These are phyloP conservation scores for Colletotrichum camelliae DNA, from an alignment of 2,329 filamentous ascomycete species.

Conservation along the genomic window DNA sequence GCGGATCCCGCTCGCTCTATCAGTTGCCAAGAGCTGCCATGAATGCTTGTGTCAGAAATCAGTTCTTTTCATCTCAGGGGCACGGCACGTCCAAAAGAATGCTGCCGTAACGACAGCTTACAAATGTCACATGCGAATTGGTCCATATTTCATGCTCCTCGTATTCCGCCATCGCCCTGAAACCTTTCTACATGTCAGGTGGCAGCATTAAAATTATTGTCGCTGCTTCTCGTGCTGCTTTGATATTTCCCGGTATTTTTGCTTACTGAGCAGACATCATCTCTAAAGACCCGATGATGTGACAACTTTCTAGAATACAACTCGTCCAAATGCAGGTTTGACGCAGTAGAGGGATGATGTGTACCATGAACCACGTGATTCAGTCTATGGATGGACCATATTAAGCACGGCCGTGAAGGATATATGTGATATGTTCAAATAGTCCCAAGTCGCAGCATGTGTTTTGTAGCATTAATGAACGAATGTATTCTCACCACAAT, in stretches of 20 bases:
- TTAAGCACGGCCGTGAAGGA: neutral
- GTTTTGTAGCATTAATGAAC: neutral
- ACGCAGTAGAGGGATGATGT: neutral
- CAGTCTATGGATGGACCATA: neutral
- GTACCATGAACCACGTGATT: neutral
- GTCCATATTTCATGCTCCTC: neutral
- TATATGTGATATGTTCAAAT: neutral
- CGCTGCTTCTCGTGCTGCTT: neutral
- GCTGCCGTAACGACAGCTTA: neutral
- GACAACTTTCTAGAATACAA: neutral
- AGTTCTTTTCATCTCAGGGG: neutral
- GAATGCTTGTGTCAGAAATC: neutral
- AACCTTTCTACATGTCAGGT: neutral
- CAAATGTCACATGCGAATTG: neutral
- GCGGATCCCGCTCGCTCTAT: neutral
- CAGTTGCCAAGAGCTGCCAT: neutral
- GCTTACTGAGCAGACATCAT: neutral
- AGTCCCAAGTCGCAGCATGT: neutral
- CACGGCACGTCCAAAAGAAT: neutral
- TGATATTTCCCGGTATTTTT: fast-evolving
- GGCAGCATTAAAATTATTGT: neutral
- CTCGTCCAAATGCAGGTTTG: neutral
- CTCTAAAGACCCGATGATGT: fast-evolving
- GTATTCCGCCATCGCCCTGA: neutral
- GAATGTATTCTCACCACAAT: fast-evolving